These are phyloP conservation scores for Plectranthus barbatus DNA, from an alignment of 257 asterid species.

Conservation along the genomic window DNA sequence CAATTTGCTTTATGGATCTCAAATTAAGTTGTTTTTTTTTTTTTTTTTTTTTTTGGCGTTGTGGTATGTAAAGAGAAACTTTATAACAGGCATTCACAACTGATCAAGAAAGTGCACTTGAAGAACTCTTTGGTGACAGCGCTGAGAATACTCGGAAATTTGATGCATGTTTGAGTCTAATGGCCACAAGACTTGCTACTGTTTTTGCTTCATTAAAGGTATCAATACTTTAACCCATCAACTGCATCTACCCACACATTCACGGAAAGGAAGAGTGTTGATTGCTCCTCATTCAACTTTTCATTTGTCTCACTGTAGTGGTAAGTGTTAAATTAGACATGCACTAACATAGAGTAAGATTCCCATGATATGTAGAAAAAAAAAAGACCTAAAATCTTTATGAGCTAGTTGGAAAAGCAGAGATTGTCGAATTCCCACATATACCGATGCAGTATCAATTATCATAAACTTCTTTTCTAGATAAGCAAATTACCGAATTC, in stretches of 20 bases:
- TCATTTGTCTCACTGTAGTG: background rate
- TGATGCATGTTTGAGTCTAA: conserved; percentile 57
- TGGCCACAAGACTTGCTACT: conserved; percentile 82
- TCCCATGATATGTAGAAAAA: background rate
- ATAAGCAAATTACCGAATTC: background rate
- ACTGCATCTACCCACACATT: background rate
- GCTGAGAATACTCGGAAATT: conserved; percentile 49
- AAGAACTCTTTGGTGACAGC: conserved; percentile 72
- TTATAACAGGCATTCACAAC: conserved; percentile 69
- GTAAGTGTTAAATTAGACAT: background rate
- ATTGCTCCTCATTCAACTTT: background rate
- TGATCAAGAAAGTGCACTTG: conserved; percentile 89
- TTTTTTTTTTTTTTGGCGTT: too few relatives aligned
- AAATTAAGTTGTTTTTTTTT: conserved; percentile 7
- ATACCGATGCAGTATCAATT: background rate
- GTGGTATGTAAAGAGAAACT: conserved; percentile 4
- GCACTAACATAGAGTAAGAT: background rate
- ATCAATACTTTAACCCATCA: conserved; percentile 9
- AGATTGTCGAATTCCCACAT: background rate
- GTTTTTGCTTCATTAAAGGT: conserved; percentile 99
- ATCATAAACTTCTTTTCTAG: background rate
- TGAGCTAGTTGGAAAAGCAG: background rate
- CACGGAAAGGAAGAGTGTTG: background rate
- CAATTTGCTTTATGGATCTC: conserved; percentile 11
- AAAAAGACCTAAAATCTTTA: background rate